These are phyloP conservation scores for Penicillium sp. DNA, from an alignment of 2,329 filamentous ascomycete genomes.

Conservation along the genomic window DNA sequence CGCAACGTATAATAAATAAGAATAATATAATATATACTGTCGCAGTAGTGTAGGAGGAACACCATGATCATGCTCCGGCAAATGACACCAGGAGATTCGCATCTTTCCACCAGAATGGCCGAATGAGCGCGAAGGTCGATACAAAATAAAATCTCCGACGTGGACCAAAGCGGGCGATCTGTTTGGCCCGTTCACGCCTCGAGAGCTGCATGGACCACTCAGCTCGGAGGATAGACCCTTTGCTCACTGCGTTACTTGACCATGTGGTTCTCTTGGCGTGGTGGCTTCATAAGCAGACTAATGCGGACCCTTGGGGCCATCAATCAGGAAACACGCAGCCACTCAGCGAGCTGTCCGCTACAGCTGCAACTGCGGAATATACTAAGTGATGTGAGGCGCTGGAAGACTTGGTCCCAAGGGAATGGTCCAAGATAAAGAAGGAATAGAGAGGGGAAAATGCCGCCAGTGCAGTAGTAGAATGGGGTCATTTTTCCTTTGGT, in stretches of 20 bases:
- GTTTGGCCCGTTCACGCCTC: no score
- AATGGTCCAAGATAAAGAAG: conserved; percentile 1
- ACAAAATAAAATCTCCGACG: conserved; percentile 28
- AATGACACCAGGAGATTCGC: conserved; percentile 15
- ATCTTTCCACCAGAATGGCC: conserved; percentile 2
- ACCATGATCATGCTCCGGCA: no score
- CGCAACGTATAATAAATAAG: no score
- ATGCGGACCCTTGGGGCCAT: conserved; percentile 29
- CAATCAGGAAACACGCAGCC: conserved; percentile 24
- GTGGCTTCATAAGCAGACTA: conserved; percentile 22
- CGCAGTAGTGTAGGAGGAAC: no score
- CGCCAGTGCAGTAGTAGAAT: background rate
- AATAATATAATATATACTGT: no score
- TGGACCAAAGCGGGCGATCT: conserved; percentile 24
- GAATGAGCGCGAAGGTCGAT: conserved; percentile 26
- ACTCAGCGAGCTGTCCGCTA: conserved; percentile 32
- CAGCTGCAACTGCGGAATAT: conserved; percentile 17
- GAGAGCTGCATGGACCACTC: conserved; percentile 19
- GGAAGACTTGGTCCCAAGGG: background rate
- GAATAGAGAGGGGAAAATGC: background rate
- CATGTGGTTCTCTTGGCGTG: no score
- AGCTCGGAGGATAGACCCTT: conserved; percentile 16
- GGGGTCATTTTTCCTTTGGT: background rate
- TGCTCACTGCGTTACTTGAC: no score
- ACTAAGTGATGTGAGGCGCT: conserved; percentile 8